Percentiles rank a stretch among this genome's conserved stretches.
Conservation (phyloP, 2,329 filamentous ascomycete species). For the Aciculosporium take region DNA sequence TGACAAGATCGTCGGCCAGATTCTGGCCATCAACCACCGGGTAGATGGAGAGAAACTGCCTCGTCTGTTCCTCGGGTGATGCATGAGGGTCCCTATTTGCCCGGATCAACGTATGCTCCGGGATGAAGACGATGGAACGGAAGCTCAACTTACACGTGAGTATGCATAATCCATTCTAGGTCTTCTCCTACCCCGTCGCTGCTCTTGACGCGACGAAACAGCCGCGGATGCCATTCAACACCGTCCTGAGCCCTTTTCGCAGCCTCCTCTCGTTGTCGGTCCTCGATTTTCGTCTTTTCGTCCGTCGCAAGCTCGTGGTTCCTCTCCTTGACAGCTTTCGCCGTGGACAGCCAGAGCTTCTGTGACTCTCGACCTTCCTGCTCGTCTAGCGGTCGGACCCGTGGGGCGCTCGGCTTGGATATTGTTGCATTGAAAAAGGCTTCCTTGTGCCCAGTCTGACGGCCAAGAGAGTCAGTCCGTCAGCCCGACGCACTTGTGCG, state of each 20-base stretch:
- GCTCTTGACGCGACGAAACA: constrained; percentile 65
- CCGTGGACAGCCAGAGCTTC: constrained; percentile 69
- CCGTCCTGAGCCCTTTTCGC: constrained; percentile 63
- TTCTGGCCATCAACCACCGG: constrained; percentile 72
- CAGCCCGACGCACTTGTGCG: neutral
- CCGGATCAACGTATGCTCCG: constrained; percentile 8
- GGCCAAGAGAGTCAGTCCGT: too few relatives aligned
- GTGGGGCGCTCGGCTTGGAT: constrained; percentile 61
- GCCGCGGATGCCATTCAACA: constrained; percentile 72
- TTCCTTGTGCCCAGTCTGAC: constrained; percentile 77
- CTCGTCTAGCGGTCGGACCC: constrained; percentile 64
- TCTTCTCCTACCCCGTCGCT: constrained; percentile 77
- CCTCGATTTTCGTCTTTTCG: constrained; percentile 93
- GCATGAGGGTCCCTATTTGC: constrained; percentile 20
- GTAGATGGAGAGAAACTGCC: constrained; percentile 77
- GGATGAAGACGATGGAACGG: neutral
- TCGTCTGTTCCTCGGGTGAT: constrained; percentile 52
- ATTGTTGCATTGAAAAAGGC: constrained; percentile 76
- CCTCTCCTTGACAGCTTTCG: constrained; percentile 63
- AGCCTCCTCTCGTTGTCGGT: constrained; percentile 79
- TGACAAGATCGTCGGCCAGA: constrained; percentile 36
- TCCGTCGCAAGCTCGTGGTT: constrained; percentile 85
- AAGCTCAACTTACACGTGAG: constrained; percentile 51
- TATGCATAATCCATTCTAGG: constrained; percentile 89
- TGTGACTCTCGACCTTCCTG: constrained; percentile 87